Evolutionary conservation across 2,329 filamentous ascomycete genomes (phyloP).

Genomic region (Colletotrichum lindemuthianum): DNA sequence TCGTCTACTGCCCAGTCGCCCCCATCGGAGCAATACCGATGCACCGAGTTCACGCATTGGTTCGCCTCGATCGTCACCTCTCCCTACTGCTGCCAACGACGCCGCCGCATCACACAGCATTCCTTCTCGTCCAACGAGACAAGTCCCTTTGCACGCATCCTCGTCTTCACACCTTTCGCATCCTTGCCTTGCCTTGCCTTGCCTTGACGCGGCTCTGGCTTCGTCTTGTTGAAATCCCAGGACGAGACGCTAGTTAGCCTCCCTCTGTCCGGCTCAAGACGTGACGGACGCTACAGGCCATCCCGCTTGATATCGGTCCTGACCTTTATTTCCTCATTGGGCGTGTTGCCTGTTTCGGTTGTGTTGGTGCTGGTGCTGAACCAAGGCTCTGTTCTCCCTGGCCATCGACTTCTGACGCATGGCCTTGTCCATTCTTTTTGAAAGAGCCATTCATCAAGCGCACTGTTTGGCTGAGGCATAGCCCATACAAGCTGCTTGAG

Average conservation of each 20-base stretch:
- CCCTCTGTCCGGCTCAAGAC: constrained; percentile 20
- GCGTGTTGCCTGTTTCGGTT: background rate
- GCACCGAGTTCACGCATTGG: background rate
- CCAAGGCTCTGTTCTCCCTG: no score
- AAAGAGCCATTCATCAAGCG: no score
- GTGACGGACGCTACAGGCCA: constrained; percentile 8
- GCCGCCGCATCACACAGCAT: background rate
- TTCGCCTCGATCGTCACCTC: background rate
- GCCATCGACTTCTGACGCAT: no score
- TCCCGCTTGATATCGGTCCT: constrained; percentile 22
- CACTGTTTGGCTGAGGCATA: no score
- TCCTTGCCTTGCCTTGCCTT: background rate
- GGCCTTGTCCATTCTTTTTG: no score
- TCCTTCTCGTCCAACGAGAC: background rate
- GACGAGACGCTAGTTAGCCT: constrained; percentile 26
- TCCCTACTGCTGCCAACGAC: background rate
- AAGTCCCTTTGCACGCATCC: no score
- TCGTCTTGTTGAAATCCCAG: background rate
- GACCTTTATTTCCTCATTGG: constrained; percentile 12
- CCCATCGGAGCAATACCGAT: background rate
- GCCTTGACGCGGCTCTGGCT: constrained; percentile 2
- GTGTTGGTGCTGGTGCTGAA: background rate
- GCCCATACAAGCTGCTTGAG: background rate
- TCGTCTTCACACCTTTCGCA: background rate
- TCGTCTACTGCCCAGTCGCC: background rate